Percentiles rank a stretch among this genome's conserved stretches.
Evolutionary conservation across 148 eudicot genomes (phyloP).

Genomic region (Gaultheria prostrata): DNA sequence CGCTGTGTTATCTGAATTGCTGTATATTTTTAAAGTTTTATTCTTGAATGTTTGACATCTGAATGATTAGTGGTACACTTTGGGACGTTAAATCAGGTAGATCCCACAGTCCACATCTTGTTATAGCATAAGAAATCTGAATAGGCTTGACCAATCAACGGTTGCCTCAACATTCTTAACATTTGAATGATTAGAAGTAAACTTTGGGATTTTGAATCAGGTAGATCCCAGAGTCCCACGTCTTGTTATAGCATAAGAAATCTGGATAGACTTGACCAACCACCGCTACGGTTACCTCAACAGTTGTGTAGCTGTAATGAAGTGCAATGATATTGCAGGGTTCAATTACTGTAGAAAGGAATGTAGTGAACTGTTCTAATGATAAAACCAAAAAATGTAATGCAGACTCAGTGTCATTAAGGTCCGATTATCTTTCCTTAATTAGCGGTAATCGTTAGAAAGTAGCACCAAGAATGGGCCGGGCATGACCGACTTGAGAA

Average conservation of each 20-base stretch:
- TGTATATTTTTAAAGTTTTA: not conserved
- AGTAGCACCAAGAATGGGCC: not conserved
- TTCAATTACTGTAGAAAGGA: not conserved
- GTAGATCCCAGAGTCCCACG: not conserved
- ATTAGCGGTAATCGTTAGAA: not conserved
- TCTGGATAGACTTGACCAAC: not conserved
- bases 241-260: not conserved
- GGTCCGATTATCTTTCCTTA: not conserved
- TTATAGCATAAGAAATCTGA: not conserved
- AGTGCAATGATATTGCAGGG: not conserved
- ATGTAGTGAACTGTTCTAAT: not conserved
- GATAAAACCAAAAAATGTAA: not conserved
- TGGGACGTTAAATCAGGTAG: not conserved
- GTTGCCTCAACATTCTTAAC: no score
- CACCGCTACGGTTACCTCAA: not conserved
- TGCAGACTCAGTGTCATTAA: no score
- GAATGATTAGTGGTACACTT: not conserved
- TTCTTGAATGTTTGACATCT: not conserved
- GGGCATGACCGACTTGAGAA: not conserved
- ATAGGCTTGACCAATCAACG: not conserved
- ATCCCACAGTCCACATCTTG: not conserved
- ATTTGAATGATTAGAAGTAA: not conserved
- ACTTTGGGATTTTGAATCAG: not conserved
- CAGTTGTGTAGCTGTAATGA: not conserved
- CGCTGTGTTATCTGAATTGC: not conserved